Base-by-base conservation (phyloP, 768 basidiomycete genomes). In the Paxillus rubicundulus region DNA sequence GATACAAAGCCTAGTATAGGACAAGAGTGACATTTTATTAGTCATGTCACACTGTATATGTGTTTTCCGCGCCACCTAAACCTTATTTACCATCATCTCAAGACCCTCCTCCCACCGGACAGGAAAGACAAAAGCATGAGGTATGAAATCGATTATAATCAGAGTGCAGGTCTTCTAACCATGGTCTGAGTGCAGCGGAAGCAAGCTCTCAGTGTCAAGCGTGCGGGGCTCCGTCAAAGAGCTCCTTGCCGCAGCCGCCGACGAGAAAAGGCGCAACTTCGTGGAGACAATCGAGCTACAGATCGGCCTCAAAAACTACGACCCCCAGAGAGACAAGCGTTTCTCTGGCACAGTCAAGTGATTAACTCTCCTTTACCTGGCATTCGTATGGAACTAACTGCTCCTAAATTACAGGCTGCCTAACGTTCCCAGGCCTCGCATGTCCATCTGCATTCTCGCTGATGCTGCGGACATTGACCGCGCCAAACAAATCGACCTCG, bases 281-380 rank as follows among this genome's bases (percentile, higher is more conserved):
- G 84, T 94, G 58, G 93, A 96, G 82, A 97, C 94, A 52, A 86
- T 96, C 69, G 94, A 97, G 74, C 82, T 97, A 63, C 93, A 96
- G 74, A 91, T 97, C 63, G 94, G 94, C 62, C 82, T 97, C 68
- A 97, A 96, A 81, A 97, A 97, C 84, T 97, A 97, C 79, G 94
- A 99, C 74, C 96, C 97, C 63, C 97, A 98, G 85, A 82, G 97
- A 60, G 97, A 99, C 77, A 99, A 98, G 82, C 97, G 97, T 92
- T 98, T 99, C 90, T 95, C 92, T 60, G 93, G 93, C 67, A 97
- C 93, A 46, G 92, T 96, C 77, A 96, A 95, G 94, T 94, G 60
- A 55, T 81, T 71, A 9, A 13, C 1, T 1, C 9, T 9, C 36
- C 44, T 27, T 32, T 43, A 1, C 5, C 18, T 40, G 6, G 12